Conservation (phyloP, 2,329 filamentous ascomycete species). For the Fusarium sp. region DNA sequence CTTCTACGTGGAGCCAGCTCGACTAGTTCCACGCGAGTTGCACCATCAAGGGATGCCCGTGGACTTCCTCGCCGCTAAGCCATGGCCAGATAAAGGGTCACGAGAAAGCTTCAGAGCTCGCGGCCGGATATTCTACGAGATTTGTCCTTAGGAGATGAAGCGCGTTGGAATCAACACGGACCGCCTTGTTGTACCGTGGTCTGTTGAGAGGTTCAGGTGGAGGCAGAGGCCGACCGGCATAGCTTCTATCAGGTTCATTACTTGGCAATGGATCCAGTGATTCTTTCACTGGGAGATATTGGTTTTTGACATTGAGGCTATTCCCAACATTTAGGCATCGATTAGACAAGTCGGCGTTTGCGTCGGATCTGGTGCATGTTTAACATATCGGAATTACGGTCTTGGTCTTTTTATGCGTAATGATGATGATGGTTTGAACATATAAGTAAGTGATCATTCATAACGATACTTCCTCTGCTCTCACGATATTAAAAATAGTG, state of each 20-base stretch:
- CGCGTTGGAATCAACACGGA: not conserved
- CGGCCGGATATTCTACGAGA: not conserved
- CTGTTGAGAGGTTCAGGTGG: not conserved
- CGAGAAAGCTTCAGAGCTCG: not conserved
- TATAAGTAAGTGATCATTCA: not conserved
- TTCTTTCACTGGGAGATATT: not conserved
- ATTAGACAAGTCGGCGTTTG: not conserved
- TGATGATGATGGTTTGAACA: not conserved
- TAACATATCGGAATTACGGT: not conserved
- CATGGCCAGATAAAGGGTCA: accelerated
- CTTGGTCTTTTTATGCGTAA: not conserved
- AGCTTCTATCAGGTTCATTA: not conserved
- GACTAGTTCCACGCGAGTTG: not conserved
- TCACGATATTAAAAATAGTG: not conserved
- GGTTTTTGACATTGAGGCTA: not conserved
- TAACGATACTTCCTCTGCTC: not conserved
- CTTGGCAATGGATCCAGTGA: not conserved
- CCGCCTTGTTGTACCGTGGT: not conserved
- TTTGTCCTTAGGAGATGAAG: not conserved
- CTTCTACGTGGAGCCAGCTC: not conserved
- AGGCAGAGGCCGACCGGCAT: not conserved
- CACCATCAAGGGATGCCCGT: not conserved
- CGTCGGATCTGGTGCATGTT: not conserved
- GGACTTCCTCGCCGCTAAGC: not conserved
- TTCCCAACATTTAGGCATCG: not conserved